Conservation (phyloP, 2,329 filamentous ascomycete genomes). For the Scytalidium lignicola region DNA sequence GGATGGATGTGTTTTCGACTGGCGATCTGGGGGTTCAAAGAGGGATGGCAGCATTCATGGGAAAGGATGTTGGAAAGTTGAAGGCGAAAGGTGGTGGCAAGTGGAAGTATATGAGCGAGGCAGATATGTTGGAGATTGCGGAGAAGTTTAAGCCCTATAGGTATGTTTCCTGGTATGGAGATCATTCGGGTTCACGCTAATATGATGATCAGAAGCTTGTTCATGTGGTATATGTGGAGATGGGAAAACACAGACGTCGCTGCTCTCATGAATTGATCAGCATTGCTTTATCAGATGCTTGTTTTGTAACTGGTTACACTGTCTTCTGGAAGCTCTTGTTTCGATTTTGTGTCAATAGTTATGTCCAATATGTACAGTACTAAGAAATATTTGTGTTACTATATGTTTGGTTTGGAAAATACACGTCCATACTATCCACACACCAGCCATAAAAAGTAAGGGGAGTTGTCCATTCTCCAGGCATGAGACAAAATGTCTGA, state of each 20-base stretch:
- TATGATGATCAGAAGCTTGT: conserved; percentile 56
- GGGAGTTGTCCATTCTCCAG: too few species aligned
- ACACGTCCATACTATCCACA: too few species aligned
- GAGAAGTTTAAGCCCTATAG: conserved; percentile 78
- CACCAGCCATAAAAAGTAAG: too few species aligned
- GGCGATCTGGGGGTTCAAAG: conserved; percentile 91
- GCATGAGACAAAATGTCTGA: too few species aligned
- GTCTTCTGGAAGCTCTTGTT: too few species aligned
- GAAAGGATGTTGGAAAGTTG: conserved; percentile 76
- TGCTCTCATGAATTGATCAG: conserved; percentile 32
- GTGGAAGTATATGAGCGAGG: conserved; percentile 97
- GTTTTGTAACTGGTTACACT: too few species aligned
- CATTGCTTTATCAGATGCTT: too few species aligned
- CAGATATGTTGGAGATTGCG: conserved; percentile 81
- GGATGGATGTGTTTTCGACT: conserved; percentile 87
- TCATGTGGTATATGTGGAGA: conserved; percentile 98
- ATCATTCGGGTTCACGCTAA: background rate
- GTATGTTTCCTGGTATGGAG: conserved; percentile 32
- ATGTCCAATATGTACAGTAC: too few species aligned
- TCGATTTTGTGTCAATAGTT: too few species aligned
- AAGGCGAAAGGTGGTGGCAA: conserved; percentile 77
- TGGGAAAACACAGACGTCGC: conserved; percentile 71
- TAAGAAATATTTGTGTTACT: too few species aligned
- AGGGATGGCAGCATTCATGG: conserved; percentile 85
- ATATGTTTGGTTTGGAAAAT: too few species aligned